Evolutionary conservation across 2,329 filamentous ascomycete genomes (phyloP).

Genomic region (Capronia epimyces): DNA sequence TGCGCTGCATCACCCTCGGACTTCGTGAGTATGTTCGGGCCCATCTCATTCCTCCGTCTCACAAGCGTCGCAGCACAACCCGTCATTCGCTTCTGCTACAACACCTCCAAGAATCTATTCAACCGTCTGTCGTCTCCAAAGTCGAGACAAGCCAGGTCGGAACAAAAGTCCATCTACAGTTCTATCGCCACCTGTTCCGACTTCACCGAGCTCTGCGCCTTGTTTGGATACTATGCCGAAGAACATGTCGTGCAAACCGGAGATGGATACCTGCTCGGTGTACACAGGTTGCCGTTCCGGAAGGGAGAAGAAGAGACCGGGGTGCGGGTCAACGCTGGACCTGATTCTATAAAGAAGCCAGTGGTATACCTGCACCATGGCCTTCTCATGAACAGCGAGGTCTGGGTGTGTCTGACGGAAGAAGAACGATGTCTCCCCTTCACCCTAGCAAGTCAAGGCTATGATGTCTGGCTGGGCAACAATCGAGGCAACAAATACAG

Average conservation of each 20-base stretch:
- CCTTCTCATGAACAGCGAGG: slow-evolving; percentile 96
- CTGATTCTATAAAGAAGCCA: slow-evolving; percentile 65
- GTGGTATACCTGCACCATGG: slow-evolving; percentile 94
- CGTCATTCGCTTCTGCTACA: slow-evolving; percentile 76
- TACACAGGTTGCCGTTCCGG: slow-evolving; percentile 79
- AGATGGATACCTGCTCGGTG: slow-evolving; percentile 85
- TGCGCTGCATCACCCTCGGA: slow-evolving; percentile 79
- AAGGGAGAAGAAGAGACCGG: slow-evolving; percentile 51
- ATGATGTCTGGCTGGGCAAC: slow-evolving; percentile 97
- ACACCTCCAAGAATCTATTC: slow-evolving; percentile 74
- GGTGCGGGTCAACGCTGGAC: slow-evolving; percentile 67
- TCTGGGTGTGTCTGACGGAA: slow-evolving; percentile 92
- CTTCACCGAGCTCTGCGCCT: slow-evolving; percentile 85
- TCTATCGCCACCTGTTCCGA: slow-evolving; percentile 81
- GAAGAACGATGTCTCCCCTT: slow-evolving; percentile 82
- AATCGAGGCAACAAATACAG: slow-evolving; percentile 99
- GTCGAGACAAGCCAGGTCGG: slow-evolving; percentile 61
- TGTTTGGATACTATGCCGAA: slow-evolving; percentile 89
- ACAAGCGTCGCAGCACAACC: slow-evolving; percentile 56
- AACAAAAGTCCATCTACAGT: slow-evolving; percentile 65
- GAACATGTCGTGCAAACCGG: slow-evolving; percentile 93
- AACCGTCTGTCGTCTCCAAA: slow-evolving; percentile 68
- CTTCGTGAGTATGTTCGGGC: slow-evolving; percentile 57
- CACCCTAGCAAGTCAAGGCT: slow-evolving; percentile 79
- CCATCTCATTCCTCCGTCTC: slow-evolving; percentile 8